phyloP scores from a whole-genome alignment of 441 rosid genomes.

The Arabidopsis lyrata region DNA sequence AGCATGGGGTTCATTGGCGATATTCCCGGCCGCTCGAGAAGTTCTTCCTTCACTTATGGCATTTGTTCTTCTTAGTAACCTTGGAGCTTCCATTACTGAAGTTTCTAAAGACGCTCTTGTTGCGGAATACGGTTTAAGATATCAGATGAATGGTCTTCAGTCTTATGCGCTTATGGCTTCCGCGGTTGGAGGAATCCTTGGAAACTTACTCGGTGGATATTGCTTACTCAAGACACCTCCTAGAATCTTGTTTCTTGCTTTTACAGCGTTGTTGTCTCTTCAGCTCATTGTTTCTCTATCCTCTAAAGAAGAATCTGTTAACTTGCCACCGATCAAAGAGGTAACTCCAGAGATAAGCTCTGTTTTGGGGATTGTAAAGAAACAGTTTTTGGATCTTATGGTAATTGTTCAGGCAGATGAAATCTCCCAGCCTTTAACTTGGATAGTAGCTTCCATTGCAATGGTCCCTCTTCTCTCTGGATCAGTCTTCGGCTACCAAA shows the following conservation, averaged over 20 bases:
- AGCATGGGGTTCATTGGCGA: constrained; percentile 75
- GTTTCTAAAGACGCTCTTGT: constrained; percentile 87
- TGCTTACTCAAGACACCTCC: constrained; percentile 54
- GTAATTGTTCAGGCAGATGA: constrained; percentile 55
- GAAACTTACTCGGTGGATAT: constrained; percentile 75
- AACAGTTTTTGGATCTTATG: constrained; percentile 59
- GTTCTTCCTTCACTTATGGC: constrained; percentile 67
- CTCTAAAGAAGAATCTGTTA: constrained; percentile 59
- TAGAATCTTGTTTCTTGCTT: constrained; percentile 58
- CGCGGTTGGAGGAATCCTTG: constrained; percentile 74
- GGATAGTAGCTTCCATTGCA: constrained; percentile 72
- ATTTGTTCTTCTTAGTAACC: constrained; percentile 70
- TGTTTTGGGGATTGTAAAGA: constrained; percentile 52
- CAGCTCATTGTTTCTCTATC: constrained; percentile 60
- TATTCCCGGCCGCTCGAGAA: constrained; percentile 57
- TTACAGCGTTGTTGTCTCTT: constrained; percentile 54
- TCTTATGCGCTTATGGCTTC: constrained; percentile 82
- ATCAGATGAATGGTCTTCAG: constrained; percentile 56
- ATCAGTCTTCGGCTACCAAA: constrained; percentile 77
- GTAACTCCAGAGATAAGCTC: constrained; percentile 32
- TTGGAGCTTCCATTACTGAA: constrained; percentile 79
- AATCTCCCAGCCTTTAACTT: constrained; percentile 57
- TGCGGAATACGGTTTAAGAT: constrained; percentile 69
- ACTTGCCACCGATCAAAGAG: constrained; percentile 45
- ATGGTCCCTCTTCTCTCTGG: constrained; percentile 73